Evolutionary conservation across 1,284 basidiomycete genomes (phyloP).

Genomic region (Fomitopsis pinicola): DNA sequence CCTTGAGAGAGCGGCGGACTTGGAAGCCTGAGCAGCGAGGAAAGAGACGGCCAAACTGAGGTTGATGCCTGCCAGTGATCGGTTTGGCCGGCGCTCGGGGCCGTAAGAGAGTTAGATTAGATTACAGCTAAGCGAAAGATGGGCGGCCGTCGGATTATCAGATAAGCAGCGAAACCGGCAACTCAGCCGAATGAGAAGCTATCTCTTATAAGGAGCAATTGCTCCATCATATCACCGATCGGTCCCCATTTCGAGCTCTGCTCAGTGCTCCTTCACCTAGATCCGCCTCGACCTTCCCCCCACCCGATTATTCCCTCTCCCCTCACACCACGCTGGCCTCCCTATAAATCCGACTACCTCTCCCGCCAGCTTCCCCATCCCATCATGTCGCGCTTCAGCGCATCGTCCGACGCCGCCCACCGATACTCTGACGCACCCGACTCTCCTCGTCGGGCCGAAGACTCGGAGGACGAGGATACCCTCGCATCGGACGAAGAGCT

Average conservation of each 20-base stretch:
- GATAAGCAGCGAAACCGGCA: constrained; percentile 3
- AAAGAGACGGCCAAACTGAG: neutral
- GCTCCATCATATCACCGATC: neutral
- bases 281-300: constrained; percentile 1
- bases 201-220: constrained; percentile 16
- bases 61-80: neutral
- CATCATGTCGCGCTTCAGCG: constrained; percentile 11
- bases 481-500: constrained; percentile 13
- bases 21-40: neutral
- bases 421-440: neutral
- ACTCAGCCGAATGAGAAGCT: neutral
- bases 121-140: neutral
- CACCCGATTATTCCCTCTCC: neutral
- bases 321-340: neutral
- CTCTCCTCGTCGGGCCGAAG: neutral
- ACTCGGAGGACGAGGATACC: constrained; percentile 3
- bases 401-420: constrained; percentile 1
- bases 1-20: neutral
- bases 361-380: neutral
- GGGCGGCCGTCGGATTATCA: constrained; percentile 5
- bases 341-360: neutral
- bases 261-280: constrained; percentile 1
- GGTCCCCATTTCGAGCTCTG: neutral
- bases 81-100: constrained; percentile 1
- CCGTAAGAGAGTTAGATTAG: constrained; percentile 1